Evolutionary conservation across 345 rosid species (phyloP), one percentile per base, ranked within the genome.

Genomic region (Rubroshorea leprosula): DNA sequence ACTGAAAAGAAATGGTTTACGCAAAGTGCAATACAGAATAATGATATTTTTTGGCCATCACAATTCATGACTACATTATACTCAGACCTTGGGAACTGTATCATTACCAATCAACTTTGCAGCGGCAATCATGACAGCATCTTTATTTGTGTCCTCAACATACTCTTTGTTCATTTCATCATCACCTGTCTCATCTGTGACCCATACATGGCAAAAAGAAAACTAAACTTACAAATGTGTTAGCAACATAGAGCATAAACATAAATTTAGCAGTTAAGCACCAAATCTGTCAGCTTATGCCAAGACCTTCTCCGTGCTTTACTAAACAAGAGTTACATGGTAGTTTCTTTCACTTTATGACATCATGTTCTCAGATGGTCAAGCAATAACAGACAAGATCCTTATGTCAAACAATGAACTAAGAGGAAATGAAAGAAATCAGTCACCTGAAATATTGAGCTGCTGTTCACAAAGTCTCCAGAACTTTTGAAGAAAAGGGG

Each of bases 61-160:
- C n/a, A n/a, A n/a, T n/a, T n/a, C n/a, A n/a, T n/a, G n/a, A n/a
- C n/a, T n/a, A n/a, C n/a, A n/a, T n/a, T n/a, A n/a, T n/a, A n/a
- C n/a, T 41, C 54, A 51, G 47, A 87, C 97, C 94, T 85, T 89
- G 23, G 96, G 73, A 59, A 87, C 84, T 41, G 82, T 68, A 54
- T 73, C 85, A 65, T 58, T 76, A 23, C 62, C 74, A 65, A 89
- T 80, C 83, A 93, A 81, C 78, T 93, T 93, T 74, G 88, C 89
- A 57, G 97, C 94, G 72, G 85, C 87, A 71, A 89, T 80, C 71
- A 85, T 81, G 67, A 87, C 82, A 15, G 86, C 90, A 70, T 93
- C 97, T 73, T 82, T 83, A 68, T 79, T 89, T 55, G 94, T 85
- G 76, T 93, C 97, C 72, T 90, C 99, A 62, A 82, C 66, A 73